A percentile compares a stretch with the other conserved stretches of the same genome.
Evolutionary conservation across 176 grass and related monocot genomes (phyloP).

Genomic region (Oryza punctata): DNA sequence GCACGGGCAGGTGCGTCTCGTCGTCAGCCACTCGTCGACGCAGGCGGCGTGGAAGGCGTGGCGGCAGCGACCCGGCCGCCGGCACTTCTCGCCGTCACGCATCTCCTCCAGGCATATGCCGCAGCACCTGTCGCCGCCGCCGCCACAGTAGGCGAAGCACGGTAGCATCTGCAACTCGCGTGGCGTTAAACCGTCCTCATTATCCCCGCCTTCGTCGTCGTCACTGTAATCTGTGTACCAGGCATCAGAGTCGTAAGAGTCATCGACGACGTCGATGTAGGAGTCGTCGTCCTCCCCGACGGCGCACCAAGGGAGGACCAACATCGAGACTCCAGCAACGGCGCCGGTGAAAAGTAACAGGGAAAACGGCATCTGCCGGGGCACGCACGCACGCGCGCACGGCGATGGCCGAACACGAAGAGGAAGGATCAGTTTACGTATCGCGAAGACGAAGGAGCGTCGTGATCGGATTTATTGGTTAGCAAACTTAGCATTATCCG

Average conservation of each 20-base stretch:
- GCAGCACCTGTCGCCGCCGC: not conserved
- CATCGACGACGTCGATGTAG: not conserved
- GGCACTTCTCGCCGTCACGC: not conserved
- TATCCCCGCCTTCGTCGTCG: not conserved
- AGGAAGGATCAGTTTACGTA: too few species aligned
- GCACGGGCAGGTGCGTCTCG: conserved; percentile 16
- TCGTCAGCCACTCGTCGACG: conserved; percentile 23
- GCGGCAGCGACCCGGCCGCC: not conserved
- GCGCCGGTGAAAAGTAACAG: too few species aligned
- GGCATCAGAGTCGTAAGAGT: too few species aligned
- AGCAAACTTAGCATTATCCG: too few species aligned
- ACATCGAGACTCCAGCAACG: too few species aligned
- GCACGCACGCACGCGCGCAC: too few species aligned
- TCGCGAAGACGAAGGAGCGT: too few species aligned
- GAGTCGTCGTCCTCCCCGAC: not conserved
- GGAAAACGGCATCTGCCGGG: too few species aligned
- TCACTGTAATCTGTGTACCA: not conserved
- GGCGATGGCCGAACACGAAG: too few species aligned
- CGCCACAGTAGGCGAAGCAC: not conserved
- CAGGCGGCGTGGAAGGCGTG: conserved; percentile 27
- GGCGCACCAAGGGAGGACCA: too few species aligned
- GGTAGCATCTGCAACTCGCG: not conserved
- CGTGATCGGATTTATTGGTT: too few species aligned
- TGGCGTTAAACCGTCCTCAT: not conserved
- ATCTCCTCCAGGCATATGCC: conserved; percentile 11